Conservation (phyloP, 2,329 filamentous ascomycete species). For the Aspergillus aculeatus region DNA sequence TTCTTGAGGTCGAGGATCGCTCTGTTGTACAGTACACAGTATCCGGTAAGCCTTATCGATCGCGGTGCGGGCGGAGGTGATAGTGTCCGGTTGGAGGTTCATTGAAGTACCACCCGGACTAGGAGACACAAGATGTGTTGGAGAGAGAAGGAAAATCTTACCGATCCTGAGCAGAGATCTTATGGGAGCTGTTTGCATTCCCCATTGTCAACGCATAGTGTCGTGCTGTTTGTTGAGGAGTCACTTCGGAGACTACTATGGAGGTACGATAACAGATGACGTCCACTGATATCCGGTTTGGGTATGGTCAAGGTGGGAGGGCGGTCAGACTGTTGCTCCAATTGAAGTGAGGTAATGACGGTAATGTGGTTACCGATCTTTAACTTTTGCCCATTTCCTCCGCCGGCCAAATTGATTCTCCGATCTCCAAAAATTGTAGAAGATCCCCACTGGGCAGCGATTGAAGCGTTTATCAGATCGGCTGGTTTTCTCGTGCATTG, state of each 20-base stretch:
- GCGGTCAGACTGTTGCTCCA: not conserved
- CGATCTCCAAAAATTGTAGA: constrained; percentile 21
- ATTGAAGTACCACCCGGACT: not conserved
- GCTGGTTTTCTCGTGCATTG: not conserved
- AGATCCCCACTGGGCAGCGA: constrained; percentile 5
- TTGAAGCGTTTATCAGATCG: not conserved
- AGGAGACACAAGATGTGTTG: not conserved
- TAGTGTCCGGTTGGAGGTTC: not conserved
- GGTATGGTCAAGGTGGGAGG: not conserved
- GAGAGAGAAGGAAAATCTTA: constrained; percentile 44
- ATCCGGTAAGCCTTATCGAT: not conserved
- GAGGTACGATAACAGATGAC: constrained; percentile 10
- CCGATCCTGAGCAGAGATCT: constrained; percentile 82
- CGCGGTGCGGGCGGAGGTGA: not conserved
- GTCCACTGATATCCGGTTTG: not conserved
- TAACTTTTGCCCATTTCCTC: not conserved
- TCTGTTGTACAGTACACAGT: constrained; percentile 48
- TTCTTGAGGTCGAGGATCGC: constrained; percentile 97
- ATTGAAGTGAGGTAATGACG: not conserved
- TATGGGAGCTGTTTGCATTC: constrained; percentile 62
- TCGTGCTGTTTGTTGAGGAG: not conserved
- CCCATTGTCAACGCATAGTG: constrained; percentile 55
- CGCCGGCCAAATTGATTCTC: constrained; percentile 18
- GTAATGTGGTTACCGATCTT: not conserved
- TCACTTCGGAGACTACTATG: not conserved